These are phyloP conservation scores for Quercus agrifolia DNA, from an alignment of 306 rosid genomes.

Conservation along the genomic window DNA sequence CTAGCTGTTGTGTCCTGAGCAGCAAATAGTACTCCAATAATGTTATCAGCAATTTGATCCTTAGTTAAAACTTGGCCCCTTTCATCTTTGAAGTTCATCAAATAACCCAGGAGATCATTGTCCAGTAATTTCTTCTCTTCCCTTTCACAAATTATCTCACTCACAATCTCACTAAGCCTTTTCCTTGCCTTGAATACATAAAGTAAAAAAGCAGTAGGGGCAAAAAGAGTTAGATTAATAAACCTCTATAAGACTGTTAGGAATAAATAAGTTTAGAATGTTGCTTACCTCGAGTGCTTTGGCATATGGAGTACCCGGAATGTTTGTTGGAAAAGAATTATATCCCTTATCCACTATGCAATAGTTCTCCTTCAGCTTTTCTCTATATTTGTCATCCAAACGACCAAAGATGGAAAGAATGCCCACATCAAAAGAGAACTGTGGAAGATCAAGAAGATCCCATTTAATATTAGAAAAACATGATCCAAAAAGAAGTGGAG, in stretches of 20 bases:
- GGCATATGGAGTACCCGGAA: conserved; percentile 75
- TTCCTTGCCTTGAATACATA: conserved; percentile 55
- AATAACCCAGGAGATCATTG: conserved; percentile 59
- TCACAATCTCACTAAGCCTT: conserved; percentile 57
- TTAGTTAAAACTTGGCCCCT: conserved; percentile 40
- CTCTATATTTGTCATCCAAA: conserved; percentile 49
- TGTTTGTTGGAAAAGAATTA: conserved; percentile 67
- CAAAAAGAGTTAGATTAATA: conserved; percentile 2
- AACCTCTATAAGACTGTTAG: not conserved
- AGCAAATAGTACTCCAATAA: conserved; percentile 85
- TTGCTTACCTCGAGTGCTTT: conserved; percentile 72
- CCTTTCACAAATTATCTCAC: conserved; percentile 60
- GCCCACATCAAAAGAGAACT: conserved; percentile 79
- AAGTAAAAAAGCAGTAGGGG: conserved; percentile 3
- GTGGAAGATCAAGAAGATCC: conserved; percentile 21
- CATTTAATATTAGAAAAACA: not conserved
- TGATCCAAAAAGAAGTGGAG: conserved; percentile 20
- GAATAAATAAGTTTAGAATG: not conserved
- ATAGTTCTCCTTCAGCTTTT: conserved; percentile 65
- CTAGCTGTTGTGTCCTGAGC: conserved; percentile 97
- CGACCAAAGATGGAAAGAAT: conserved; percentile 69
- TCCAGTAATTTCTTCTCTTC: conserved; percentile 48
- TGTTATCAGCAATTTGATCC: conserved; percentile 85
- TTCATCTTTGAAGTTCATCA: conserved; percentile 57
- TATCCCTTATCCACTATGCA: conserved; percentile 76